Percentiles rank a stretch among this genome's conserved stretches.
Conservation (phyloP, 768 basidiomycete genomes). For the Tylopilus felleus region DNA sequence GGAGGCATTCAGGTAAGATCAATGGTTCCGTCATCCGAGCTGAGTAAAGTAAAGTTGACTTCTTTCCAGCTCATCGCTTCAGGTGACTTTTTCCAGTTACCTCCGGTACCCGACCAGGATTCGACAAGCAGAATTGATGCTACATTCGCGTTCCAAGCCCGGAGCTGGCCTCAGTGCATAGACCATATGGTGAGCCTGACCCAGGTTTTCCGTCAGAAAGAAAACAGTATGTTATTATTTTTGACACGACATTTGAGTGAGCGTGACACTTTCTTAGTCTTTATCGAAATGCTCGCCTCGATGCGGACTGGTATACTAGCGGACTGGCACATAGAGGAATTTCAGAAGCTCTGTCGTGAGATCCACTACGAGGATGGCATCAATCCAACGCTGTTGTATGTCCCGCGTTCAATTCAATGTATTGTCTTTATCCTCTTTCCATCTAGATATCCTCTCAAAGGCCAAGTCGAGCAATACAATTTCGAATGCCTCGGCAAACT, state of each 20-base stretch:
- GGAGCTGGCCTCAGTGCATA: constrained; percentile 57
- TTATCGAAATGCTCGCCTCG: constrained; percentile 95
- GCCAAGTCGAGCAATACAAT: constrained; percentile 25
- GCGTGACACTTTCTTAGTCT: constrained; percentile 45
- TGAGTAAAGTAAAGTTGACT: no score
- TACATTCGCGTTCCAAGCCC: constrained; percentile 64
- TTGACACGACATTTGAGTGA: background rate
- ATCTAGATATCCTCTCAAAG: constrained; percentile 29
- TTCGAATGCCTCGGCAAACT: constrained; percentile 18
- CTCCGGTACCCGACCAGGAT: constrained; percentile 58
- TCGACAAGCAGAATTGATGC: constrained; percentile 48
- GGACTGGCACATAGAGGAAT: constrained; percentile 59
- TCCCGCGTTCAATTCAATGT: background rate
- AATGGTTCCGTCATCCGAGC: no score
- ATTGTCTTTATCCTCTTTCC: background rate
- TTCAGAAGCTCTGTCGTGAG: constrained; percentile 59
- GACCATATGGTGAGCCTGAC: constrained; percentile 43
- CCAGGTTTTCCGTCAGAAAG: constrained; percentile 72
- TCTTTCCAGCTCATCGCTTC: constrained; percentile 59
- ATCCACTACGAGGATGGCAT: constrained; percentile 78
- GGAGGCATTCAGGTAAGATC: constrained; percentile 60
- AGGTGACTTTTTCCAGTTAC: constrained; percentile 81
- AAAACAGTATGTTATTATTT: constrained; percentile 40
- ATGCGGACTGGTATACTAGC: constrained; percentile 89
- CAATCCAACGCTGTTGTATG: constrained; percentile 85